These are phyloP conservation scores for Maudiozyma saulgeensis DNA, from an alignment of 805 yeast species.

Conservation along the genomic window DNA sequence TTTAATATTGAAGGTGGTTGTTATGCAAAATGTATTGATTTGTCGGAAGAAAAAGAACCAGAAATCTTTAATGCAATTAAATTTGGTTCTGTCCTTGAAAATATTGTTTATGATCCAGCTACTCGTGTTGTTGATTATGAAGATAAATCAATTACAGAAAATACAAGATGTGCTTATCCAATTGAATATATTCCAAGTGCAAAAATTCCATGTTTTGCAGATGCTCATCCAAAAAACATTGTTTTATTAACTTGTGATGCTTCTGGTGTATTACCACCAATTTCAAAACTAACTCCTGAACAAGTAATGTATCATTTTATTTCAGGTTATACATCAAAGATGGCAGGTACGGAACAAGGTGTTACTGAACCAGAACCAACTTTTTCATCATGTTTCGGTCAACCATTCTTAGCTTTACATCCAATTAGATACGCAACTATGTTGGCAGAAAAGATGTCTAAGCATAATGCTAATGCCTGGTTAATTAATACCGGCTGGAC, in stretches of 20 bases:
- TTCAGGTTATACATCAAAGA: constrained; percentile 96
- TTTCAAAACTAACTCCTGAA: constrained; percentile 82
- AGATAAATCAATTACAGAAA: constrained; percentile 79
- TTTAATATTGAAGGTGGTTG: constrained; percentile 99
- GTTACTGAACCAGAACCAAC: constrained; percentile 97
- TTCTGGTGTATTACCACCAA: constrained; percentile 95
- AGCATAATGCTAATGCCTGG: constrained; percentile 91
- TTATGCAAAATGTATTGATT: constrained; percentile 92
- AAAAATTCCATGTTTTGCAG: constrained; percentile 86
- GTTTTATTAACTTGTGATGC: constrained; percentile 94
- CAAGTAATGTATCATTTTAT: constrained; percentile 99
- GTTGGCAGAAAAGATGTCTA: constrained; percentile 82
- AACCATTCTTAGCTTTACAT: constrained; percentile 95
- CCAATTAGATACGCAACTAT: constrained; percentile 97
- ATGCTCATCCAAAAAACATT: constrained; percentile 85
- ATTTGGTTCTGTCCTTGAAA: constrained; percentile 91
- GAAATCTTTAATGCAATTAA: constrained; percentile 92
- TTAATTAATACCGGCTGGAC: constrained; percentile 98
- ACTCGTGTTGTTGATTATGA: constrained; percentile 80
- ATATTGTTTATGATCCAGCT: constrained; percentile 72
- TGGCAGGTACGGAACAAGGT: constrained; percentile 99
- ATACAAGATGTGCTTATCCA: constrained; percentile 98
- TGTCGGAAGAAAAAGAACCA: constrained; percentile 88
- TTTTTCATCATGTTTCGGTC: constrained; percentile 97
- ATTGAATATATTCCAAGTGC: constrained; percentile 95